Base-by-base conservation (phyloP, 495 filamentous ascomycete genomes). In the Echria macrotheca region DNA sequence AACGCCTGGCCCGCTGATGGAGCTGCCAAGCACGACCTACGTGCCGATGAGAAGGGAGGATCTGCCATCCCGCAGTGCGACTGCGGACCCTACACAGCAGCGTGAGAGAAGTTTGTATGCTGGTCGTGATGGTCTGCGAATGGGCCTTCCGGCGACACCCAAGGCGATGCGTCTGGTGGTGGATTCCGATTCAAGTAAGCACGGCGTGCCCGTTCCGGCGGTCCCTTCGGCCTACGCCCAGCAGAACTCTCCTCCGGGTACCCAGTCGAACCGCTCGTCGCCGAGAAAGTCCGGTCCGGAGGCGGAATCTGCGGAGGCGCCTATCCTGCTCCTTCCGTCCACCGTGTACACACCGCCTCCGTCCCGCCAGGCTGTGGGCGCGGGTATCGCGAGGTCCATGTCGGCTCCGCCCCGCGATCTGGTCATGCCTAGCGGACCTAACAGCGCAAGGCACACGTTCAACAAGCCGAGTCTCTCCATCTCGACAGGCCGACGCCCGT, bases 81-180 rank as follows among this genome's bases (percentile, higher is more conserved):
- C 71, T 11, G 70, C 67, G 17, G 72, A 76, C 18, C 64, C 70
- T 10, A 55, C 24, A 32, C 54, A 59, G 44, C 39, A 63, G 54
- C 56, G 63, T 48, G 65, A 66, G 58, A 69, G 67, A 54, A 72
- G 79, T 69, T 68, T 69, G 29, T 50, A 73, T 69, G 54, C 75
- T 18, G 49, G 48, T 56, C 50, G 74, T 56, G 49, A 51, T 56
- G 50, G 74, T 57, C 62, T 78, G 53, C 61, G 68, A 59, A 63
- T 89, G 46, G 89, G 89, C 2, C 73, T 95, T 1, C 87, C 89
- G 33, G 86, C 88, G 3, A 94, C 88, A 5, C 88, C 89, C 17
- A 76, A 84, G 67, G 87, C 88, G 2, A 93, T 94, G 88, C 78
- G 85, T 21, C 82, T 90, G 2, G 83, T 83, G 39, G 83, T 89